Evolutionary conservation across 208 protist genomes (phyloP), one percentile per base, ranked within the genome.

Genomic region (Acanthamoeba pearcei): DNA sequence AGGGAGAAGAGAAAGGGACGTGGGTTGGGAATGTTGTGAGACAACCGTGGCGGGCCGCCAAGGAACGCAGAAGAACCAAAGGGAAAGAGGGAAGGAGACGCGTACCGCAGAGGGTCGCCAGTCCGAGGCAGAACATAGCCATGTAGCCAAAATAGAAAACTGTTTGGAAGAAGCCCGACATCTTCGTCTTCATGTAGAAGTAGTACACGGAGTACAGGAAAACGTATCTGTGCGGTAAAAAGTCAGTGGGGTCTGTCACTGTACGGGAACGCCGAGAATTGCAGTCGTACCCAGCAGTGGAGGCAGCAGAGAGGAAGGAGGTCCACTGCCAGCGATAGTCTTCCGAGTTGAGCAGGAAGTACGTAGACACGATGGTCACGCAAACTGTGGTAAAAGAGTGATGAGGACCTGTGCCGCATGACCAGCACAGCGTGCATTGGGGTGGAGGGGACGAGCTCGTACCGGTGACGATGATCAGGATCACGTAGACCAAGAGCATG

Each of bases 241-340:
- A 66, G 60, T 38, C 38, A 94, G 13, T 24, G 53, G 12, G 66
- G 9, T 5, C 10, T 92, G 32, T 10, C 10, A 82, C 15, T 1
- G 10, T 17, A 27, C 24, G 38, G 74, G 35, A 10, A 13, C 3
- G 35, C 29, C 12, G 51, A 10, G 35, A 70, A 15, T 9, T 35
- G 8, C n/a, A 53, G 38, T 27, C 15, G 6, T 86, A 86, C 29
- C 68, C 24, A 1, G 96, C 95, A 1, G 96, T 98, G 2, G 98
- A 99, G 4, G 97, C 98, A 15, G 97, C 97, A 60, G 97, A 97
- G 15, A 97, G 92, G 95, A 99, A 99, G 12, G 97, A 97, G 66
- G 97, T 97, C 99, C 99, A 99, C 57, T 97, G 97, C 99, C 99
- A 99, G 38, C 97, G 89, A 94, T 98, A 97, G 94, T 99, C 98